Evolutionary conservation across 208 protist species (phyloP).

Genomic region (Trichomonas gallinae): DNA sequence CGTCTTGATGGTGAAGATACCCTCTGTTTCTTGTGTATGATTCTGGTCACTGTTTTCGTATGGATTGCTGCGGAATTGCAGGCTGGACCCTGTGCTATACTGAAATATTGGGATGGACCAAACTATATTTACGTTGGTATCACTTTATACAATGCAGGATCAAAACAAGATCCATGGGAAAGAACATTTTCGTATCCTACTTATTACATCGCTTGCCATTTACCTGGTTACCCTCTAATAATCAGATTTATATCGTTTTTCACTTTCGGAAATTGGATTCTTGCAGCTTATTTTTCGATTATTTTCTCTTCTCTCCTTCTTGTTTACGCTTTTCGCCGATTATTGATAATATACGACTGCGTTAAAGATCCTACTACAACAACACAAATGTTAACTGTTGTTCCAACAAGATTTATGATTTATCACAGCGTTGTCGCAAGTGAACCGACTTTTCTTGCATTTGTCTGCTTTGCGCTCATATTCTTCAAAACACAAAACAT

Average conservation of each 20-base stretch:
- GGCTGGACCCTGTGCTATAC: neutral
- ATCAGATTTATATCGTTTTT: neutral
- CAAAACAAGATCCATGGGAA: neutral
- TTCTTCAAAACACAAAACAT: neutral
- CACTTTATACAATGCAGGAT: neutral
- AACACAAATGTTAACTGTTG: neutral
- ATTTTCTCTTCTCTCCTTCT: neutral
- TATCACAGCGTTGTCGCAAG: neutral
- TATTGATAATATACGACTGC: neutral
- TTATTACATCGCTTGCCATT: neutral
- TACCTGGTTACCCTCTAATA: neutral
- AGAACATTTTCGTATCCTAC: neutral
- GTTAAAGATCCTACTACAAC: neutral
- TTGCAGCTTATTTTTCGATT: neutral
- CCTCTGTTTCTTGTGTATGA: neutral
- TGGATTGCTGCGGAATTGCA: neutral
- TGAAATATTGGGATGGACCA: slow-evolving; percentile 5
- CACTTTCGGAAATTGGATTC: neutral
- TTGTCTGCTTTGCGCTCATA: neutral
- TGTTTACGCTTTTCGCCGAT: neutral
- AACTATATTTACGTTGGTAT: neutral
- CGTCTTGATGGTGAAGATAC: neutral
- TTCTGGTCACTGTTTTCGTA: neutral
- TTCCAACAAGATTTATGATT: neutral
- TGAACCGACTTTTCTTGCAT: neutral